Evolutionary conservation across 495 filamentous ascomycete species (phyloP), one percentile per base, ranked within the genome.

Genomic region (Xylaria bambusicola): DNA sequence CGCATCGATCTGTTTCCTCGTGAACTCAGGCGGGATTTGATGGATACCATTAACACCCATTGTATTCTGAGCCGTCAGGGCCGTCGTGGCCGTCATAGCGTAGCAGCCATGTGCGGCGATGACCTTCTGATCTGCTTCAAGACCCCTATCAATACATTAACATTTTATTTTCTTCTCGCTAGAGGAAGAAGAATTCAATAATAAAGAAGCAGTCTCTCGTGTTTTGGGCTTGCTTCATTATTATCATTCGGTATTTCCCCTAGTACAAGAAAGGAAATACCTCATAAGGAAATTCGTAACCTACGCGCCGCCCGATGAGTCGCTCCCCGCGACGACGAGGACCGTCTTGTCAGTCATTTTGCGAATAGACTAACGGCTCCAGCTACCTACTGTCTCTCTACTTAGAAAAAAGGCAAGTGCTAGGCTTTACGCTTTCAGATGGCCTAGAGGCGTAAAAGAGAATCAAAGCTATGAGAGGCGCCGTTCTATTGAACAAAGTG

Each of bases 71-170:
- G 92, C 93, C 15, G 94, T 98, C 64, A 98, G 75, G 18, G 93
- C 93, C 2, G 94, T 96, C 33, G 93, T 97, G n/a, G 92, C 89
- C 41, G 93, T 97, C 83, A 96, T 94, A 56, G 92, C 92, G 78
- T 97, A 97, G 76, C 88, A 91, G 45, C 86, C 87, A 82, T 97
- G 91, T 17, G 90, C 89, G 24, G 93, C 89, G 35, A 97, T 87
- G 51, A 96, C 92, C 68, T 94, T 93, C 73, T 97, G 92, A 74
- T 98, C 94, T 29, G 94, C 94, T 70, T 98, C 94, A 40, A 98
- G 84, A n/a, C 94, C 94, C 40, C 92, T 96, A 26, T 33, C 2
- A 6, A 20, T 50, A 12, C 6, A 15, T 5, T 6, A 2, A 3
- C 29, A 6, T 24, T 35, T 36, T 23, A 51, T n/a, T 15, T 23